Conservation (phyloP, 305 asterid species). For the Solanum chacoense region DNA sequence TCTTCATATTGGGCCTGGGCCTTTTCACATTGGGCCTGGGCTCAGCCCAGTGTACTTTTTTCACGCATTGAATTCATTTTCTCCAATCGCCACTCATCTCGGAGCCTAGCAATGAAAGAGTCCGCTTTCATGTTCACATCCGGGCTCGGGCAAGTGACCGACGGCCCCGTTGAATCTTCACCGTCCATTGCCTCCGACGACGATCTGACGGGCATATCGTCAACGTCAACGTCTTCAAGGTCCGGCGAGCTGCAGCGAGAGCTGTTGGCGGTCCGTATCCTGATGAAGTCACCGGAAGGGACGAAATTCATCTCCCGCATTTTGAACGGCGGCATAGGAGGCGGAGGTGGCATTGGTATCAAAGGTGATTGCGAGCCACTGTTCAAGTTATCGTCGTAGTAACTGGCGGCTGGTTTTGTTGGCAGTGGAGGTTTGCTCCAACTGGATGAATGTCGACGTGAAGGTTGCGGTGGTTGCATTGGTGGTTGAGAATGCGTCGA, state of each 20-base stretch:
- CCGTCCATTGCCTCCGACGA: slow-evolving; percentile 12
- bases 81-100: slow-evolving; percentile 73
- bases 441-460: slow-evolving; percentile 10
- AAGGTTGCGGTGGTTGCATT: background rate
- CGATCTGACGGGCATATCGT: slow-evolving; percentile 19
- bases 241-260: slow-evolving; percentile 71
- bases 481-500: slow-evolving; percentile 25
- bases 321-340: slow-evolving; percentile 66
- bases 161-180: slow-evolving; percentile 40
- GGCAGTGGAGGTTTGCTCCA: slow-evolving; percentile 59
- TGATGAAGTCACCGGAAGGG: slow-evolving; percentile 44
- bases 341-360: slow-evolving; percentile 51
- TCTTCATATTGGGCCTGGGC: background rate
- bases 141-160: slow-evolving; percentile 74
- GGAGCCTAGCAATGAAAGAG: slow-evolving; percentile 60
- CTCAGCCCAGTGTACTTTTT: slow-evolving; percentile 21
- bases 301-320: slow-evolving; percentile 42
- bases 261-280: slow-evolving; percentile 43
- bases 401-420: slow-evolving; percentile 21
- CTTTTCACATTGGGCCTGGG: background rate
- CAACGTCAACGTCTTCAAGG: slow-evolving; percentile 47
- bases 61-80: slow-evolving; percentile 51
- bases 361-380: slow-evolving; percentile 61
- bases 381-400: slow-evolving; percentile 18
- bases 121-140: slow-evolving; percentile 76